Base-by-base conservation (phyloP, 2,329 filamentous ascomycete species). In the Truncatella angustata region DNA sequence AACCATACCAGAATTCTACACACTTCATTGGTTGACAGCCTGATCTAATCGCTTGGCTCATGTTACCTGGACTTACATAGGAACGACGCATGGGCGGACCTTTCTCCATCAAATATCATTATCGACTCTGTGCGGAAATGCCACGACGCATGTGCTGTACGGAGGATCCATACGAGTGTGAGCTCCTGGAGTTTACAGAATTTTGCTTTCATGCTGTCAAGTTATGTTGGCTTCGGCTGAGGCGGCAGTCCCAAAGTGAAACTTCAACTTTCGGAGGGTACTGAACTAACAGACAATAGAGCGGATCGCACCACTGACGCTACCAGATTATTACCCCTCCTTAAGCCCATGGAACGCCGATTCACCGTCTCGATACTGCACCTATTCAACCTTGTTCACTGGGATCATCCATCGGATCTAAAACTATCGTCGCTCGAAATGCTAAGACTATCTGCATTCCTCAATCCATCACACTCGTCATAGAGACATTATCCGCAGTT, bases 391-490 rank as follows among this genome's bases (percentile, higher is more conserved):
- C 28, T 32, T 32, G 28, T 14, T 32, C 28, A 32, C 28, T 32
- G 28, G 28, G 28, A 9, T 32, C n/a, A n/a, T 32, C 28, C 28
- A 32, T 14, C 28, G 14, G n/a, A n/a, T n/a, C 28, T 32, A 14
- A 7, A 14, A 32, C 28, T 32, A 32, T 32, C 28, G 14, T 32
- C 28, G 28, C 28, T 32, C 28, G 7, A 32, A 14, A 32, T 7
- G 28, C 28, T 32, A 32, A 14, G 28, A 32, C 28, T 9, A 14
- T 14, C 14, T 32, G 28, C 53, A 52, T 50, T 56, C 42, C 51
- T 54, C 43, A 45, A 54, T 46, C 26, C 39, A 48, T 45, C 28
- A 43, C 37, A 50, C 35, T 51, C 36, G 28, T 53, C 35, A 35
- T 36, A 34, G 39, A 20, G 50, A 49, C 20, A 48, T 34, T 32